Conservation (phyloP, 1,284 basidiomycete species). For the Ganoderma lingzhi region DNA sequence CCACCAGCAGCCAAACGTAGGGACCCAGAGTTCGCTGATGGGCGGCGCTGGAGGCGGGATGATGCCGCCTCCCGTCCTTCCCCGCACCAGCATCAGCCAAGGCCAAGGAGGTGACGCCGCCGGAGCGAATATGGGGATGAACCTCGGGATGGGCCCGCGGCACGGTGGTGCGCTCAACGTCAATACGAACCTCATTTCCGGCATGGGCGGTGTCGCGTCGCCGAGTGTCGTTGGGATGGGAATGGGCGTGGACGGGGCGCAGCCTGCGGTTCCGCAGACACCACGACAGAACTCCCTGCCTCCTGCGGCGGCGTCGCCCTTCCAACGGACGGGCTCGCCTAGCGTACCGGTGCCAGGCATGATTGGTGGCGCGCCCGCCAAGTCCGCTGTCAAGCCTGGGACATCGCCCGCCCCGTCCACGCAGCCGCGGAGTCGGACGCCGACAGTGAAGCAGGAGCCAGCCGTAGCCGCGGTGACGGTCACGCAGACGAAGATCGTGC, state of each 20-base stretch:
- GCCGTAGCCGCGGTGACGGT: background rate
- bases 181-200: slow-evolving; percentile 24
- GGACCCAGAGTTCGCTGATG: slow-evolving; percentile 19
- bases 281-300: slow-evolving; percentile 38
- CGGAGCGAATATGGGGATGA: slow-evolving; percentile 17
- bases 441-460: background rate
- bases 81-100: slow-evolving; percentile 11
- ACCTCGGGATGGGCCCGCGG: slow-evolving; percentile 12
- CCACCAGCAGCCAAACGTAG: background rate
- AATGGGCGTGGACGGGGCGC: slow-evolving; percentile 13
- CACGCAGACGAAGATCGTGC: slow-evolving; percentile 35
- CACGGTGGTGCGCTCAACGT: slow-evolving; percentile 22
- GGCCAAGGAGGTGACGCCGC: background rate
- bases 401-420: slow-evolving; percentile 14
- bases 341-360: slow-evolving; percentile 20
- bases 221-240: slow-evolving; percentile 12
- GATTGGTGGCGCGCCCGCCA: slow-evolving; percentile 13
- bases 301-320: slow-evolving; percentile 31
- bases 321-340: slow-evolving; percentile 24
- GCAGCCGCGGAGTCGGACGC: slow-evolving; percentile 11
- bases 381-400: slow-evolving; percentile 12
- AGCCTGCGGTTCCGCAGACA: slow-evolving; percentile 26
- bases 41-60: slow-evolving; percentile 30
- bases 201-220: no score
- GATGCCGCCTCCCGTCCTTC: slow-evolving; percentile 31